Evolutionary conservation across 2,329 filamentous ascomycete species (phyloP).

Genomic region (Alternaria incomplexa): DNA sequence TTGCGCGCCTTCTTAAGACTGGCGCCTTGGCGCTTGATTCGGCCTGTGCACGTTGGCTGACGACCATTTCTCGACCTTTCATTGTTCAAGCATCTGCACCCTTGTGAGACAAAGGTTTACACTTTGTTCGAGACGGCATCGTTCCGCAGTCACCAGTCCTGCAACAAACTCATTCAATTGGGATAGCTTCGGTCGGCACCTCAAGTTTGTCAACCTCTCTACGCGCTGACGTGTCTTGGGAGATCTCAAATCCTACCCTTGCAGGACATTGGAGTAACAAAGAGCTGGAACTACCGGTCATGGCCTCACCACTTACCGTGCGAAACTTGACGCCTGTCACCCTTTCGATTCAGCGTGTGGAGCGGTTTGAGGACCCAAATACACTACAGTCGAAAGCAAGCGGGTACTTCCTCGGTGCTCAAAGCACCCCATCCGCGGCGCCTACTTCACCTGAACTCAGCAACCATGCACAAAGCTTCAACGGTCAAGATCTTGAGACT

Average conservation of each 20-base stretch:
- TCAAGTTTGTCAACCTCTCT: not conserved
- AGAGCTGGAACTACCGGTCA: slow-evolving; percentile 3
- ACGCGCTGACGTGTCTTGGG: not conserved
- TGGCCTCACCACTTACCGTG: slow-evolving; percentile 66
- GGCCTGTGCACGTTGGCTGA: slow-evolving; percentile 4
- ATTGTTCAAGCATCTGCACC: not conserved
- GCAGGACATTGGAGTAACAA: not conserved
- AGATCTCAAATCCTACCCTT: not conserved
- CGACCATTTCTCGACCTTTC: not conserved
- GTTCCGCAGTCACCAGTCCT: not conserved
- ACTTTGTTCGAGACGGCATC: not conserved
- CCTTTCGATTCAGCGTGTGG: slow-evolving; percentile 74
- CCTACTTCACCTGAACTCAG: slow-evolving; percentile 54
- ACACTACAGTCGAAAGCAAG: slow-evolving; percentile 43
- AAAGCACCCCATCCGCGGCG: slow-evolving; percentile 22
- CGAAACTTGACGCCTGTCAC: slow-evolving; percentile 80
- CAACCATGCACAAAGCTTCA: slow-evolving; percentile 66
- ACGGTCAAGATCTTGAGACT: slow-evolving; percentile 67
- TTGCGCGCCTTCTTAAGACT: slow-evolving; percentile 8
- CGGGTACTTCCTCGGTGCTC: slow-evolving; percentile 42
- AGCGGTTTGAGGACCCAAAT: slow-evolving; percentile 70
- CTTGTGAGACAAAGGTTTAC: not conserved
- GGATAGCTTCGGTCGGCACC: not conserved
- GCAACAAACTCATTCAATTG: not conserved
- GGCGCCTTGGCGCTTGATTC: slow-evolving; percentile 14